These are phyloP conservation scores for Pezicula carpinea DNA, from an alignment of 2,329 filamentous ascomycete species.

Conservation along the genomic window DNA sequence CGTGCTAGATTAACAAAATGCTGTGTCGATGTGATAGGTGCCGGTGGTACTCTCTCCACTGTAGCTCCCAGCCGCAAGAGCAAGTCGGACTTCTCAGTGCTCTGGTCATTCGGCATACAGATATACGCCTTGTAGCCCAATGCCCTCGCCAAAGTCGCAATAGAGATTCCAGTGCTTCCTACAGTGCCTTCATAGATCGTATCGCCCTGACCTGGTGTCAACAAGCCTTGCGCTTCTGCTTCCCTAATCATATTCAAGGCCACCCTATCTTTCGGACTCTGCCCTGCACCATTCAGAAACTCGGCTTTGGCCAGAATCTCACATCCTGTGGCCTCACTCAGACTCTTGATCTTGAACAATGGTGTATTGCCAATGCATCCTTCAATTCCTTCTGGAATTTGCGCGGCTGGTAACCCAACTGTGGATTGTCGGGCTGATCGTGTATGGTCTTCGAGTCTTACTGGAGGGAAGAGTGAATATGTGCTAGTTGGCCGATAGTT, in stretches of 20 bases:
- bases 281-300: conserved; percentile 91
- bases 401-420: conserved; percentile 12
- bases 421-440: conserved; percentile 28
- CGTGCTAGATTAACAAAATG: conserved; percentile 95
- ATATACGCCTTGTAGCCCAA: conserved; percentile 91
- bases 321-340: conserved; percentile 83
- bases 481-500: conserved; percentile 24
- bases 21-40: conserved; percentile 85
- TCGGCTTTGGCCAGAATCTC: conserved; percentile 92
- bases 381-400: conserved; percentile 75
- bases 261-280: conserved; percentile 91
- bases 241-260: conserved; percentile 82
- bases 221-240: conserved; percentile 72
- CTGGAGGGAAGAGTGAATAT: conserved; percentile 30
- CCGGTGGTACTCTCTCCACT: conserved; percentile 87
- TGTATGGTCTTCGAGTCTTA: conserved; percentile 54
- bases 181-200: conserved; percentile 98
- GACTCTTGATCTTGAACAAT: conserved; percentile 76
- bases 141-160: conserved; percentile 83
- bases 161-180: conserved; percentile 90
- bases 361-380: conserved; percentile 92
- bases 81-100: conserved; percentile 81
- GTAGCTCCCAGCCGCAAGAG: conserved; percentile 83
- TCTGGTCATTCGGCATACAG: conserved; percentile 94
- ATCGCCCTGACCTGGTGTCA: conserved; percentile 78